Percentiles rank a stretch among this genome's conserved stretches.
Conservation (phyloP, 371 early-diverging fungal species). For the Mortierella sp. region DNA sequence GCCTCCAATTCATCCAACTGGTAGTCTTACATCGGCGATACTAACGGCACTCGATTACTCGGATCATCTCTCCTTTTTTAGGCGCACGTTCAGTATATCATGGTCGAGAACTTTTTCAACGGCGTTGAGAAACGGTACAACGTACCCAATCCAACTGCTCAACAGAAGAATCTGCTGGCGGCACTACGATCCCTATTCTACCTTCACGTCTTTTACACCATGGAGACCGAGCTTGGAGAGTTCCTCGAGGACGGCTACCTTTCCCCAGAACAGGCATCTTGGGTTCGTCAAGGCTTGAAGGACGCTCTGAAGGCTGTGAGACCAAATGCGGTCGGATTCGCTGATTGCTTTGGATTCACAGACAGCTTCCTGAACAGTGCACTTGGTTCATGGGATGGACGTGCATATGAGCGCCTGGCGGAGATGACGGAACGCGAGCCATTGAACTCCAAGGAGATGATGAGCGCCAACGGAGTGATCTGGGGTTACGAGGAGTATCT, state of each 20-base stretch:
- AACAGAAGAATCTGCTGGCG: conserved; percentile 19
- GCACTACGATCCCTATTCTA: conserved; percentile 38
- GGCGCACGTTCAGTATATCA: conserved; percentile 54
- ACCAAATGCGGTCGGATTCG: conserved; percentile 75
- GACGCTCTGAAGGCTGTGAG: conserved; percentile 65
- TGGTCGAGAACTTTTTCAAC: conserved; percentile 47
- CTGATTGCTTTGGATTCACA: conserved; percentile 78
- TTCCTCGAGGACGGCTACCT: conserved; percentile 69
- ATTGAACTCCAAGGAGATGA: conserved; percentile 60
- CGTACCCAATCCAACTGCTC: background rate
- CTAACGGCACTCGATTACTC: background rate
- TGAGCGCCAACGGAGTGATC: conserved; percentile 51
- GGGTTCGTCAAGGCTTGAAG: conserved; percentile 60
- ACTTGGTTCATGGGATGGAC: conserved; percentile 75
- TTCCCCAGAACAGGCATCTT: conserved; percentile 58
- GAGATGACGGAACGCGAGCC: conserved; percentile 77
- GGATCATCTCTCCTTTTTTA: background rate
- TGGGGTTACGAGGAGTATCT: conserved; percentile 67
- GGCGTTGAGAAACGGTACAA: conserved; percentile 45
- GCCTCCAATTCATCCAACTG: no score
- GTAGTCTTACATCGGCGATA: no score
- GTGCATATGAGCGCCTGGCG: conserved; percentile 77
- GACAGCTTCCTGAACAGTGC: conserved; percentile 79
- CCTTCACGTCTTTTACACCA: conserved; percentile 59
- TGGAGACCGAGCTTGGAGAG: conserved; percentile 73